Evolutionary conservation across 345 rosid genomes (phyloP).

Genomic region (Nephelium lappaceum): DNA sequence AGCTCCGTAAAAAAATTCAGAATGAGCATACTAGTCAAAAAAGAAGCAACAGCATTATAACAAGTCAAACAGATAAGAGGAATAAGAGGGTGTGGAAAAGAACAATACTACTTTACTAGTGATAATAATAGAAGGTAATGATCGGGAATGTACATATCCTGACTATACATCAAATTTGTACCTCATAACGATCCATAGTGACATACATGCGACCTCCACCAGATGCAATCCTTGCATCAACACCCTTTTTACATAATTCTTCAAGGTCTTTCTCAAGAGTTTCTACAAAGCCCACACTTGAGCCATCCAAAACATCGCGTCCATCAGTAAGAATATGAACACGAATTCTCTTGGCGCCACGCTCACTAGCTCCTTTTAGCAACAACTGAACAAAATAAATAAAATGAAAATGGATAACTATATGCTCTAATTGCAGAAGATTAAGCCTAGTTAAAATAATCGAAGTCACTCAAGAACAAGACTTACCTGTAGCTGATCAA

Average conservation of each 20-base stretch:
- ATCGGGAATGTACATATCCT: not conserved
- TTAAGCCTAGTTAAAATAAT: not conserved
- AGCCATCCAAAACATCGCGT: conserved; percentile 95
- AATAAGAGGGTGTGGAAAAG: not conserved
- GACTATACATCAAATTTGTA: conserved; percentile 10
- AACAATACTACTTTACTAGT: not conserved
- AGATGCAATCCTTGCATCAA: conserved; percentile 91
- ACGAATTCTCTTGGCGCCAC: conserved; percentile 88
- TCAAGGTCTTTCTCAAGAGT: conserved; percentile 76
- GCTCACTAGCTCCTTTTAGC: conserved; percentile 82
- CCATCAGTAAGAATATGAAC: conserved; percentile 95
- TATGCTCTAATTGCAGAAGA: not conserved
- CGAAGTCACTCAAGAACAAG: not conserved
- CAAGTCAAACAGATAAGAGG: not conserved
- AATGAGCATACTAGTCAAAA: not conserved
- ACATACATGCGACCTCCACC: conserved; percentile 99
- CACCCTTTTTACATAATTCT: conserved; percentile 63
- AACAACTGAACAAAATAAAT: conserved; percentile 54
- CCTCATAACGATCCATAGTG: conserved; percentile 98
- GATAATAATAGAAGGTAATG: not conserved
- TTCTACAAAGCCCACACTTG: conserved; percentile 85
- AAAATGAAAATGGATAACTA: not conserved
- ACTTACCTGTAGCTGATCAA: conserved; percentile 83
- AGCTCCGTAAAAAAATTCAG: not conserved
- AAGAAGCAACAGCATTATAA: not conserved